Evolutionary conservation across 2,329 filamentous ascomycete genomes (phyloP).

Genomic region (Zymoseptoria brevis): DNA sequence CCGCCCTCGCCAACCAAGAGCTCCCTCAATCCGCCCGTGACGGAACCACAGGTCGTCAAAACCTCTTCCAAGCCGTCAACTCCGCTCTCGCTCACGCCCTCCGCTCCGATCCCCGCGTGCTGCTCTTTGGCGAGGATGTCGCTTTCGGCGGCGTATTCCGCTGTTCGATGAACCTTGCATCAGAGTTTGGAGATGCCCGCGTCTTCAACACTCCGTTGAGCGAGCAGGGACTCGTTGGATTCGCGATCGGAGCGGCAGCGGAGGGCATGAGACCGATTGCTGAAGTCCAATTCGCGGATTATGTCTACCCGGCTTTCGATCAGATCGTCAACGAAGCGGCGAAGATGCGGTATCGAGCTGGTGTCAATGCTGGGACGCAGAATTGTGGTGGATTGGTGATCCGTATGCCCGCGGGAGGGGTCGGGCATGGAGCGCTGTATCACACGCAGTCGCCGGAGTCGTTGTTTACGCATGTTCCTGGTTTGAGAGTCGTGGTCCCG

Average conservation of each 20-base stretch:
- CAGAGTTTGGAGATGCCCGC: conserved; percentile 76
- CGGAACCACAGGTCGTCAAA: conserved; percentile 69
- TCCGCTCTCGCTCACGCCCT: conserved; percentile 77
- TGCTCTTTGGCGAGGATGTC: conserved; percentile 94
- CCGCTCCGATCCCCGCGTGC: conserved; percentile 71
- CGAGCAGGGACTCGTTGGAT: conserved; percentile 91
- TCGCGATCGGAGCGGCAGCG: conserved; percentile 81
- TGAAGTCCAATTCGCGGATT: conserved; percentile 94
- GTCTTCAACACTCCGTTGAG: conserved; percentile 95
- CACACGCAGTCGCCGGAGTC: conserved; percentile 86
- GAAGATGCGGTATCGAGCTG: conserved; percentile 73
- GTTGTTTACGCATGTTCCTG: conserved; percentile 81
- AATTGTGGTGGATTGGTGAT: conserved; percentile 70
- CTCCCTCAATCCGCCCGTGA: conserved; percentile 43
- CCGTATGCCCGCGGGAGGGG: conserved; percentile 81
- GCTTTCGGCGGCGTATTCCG: conserved; percentile 95
- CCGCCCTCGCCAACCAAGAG: conserved; percentile 63
- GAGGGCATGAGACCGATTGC: conserved; percentile 89
- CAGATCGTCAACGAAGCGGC: conserved; percentile 91
- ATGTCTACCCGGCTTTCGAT: conserved; percentile 87
- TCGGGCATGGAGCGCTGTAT: conserved; percentile 82
- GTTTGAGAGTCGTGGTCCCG: conserved; percentile 76
- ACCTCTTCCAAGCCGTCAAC: conserved; percentile 91
- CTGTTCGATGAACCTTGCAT: conserved; percentile 73
- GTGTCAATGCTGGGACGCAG: conserved; percentile 35